These are phyloP conservation scores for Aureobasidium vineae DNA, from an alignment of 2,329 filamentous ascomycete species.

Conservation along the genomic window DNA sequence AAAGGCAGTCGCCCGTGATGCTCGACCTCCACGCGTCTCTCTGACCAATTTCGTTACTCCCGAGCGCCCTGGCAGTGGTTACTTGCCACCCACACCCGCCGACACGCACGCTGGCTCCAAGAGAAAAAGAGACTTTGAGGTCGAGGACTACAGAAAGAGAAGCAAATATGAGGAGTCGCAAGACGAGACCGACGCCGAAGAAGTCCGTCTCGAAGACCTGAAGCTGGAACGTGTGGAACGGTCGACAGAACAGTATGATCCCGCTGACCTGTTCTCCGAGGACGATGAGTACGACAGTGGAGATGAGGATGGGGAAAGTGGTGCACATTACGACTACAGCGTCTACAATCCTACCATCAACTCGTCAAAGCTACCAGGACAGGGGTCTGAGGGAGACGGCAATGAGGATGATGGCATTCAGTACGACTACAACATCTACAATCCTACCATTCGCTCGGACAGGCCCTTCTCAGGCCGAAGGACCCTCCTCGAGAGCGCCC, in stretches of 20 bases:
- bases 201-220: background rate
- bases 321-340: background rate
- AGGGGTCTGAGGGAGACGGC: background rate
- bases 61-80: background rate
- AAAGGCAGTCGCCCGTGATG: background rate
- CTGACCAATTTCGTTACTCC: background rate
- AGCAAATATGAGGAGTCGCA: background rate
- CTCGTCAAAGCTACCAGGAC: background rate
- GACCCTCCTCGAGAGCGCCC: background rate
- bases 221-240: background rate
- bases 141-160: constrained; percentile 2
- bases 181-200: background rate
- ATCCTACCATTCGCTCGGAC: constrained; percentile 4
- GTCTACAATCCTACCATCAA: background rate
- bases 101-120: background rate
- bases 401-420: background rate
- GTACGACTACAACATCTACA: constrained; percentile 3
- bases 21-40: background rate
- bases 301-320: constrained; percentile 3
- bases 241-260: background rate
- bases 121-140: background rate
- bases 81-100: constrained; percentile 5
- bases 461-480: background rate
- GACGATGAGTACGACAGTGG: constrained; percentile 6
- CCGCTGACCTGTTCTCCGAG: background rate